Evolutionary conservation across 164 flowering plant species (phyloP).

Genomic region (Magnolia kwangsiensis): DNA sequence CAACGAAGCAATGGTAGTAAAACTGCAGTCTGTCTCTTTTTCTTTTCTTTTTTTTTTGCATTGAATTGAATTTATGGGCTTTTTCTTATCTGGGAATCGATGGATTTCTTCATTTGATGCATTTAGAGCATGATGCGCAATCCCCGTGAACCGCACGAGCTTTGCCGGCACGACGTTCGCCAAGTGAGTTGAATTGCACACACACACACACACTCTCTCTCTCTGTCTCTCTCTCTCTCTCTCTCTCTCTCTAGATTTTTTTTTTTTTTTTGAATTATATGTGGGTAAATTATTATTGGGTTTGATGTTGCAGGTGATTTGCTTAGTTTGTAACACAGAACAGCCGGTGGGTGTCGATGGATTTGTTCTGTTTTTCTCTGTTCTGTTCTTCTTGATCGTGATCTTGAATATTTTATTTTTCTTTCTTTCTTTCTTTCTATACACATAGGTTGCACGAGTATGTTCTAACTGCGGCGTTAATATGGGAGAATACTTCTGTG

Average conservation of each 20-base stretch:
- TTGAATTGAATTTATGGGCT: not conserved
- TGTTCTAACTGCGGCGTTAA: slow-evolving; percentile 91
- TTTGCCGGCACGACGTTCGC: slow-evolving; percentile 64
- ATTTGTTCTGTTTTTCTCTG: slow-evolving; percentile 3
- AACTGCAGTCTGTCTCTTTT: not conserved
- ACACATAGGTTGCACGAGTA: slow-evolving; percentile 52
- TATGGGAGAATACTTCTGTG: slow-evolving; percentile 95
- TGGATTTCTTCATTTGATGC: slow-evolving; percentile 8
- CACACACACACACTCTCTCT: not conserved
- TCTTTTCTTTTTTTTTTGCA: not conserved
- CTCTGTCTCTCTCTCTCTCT: no score
- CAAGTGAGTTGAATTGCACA: slow-evolving; percentile 44
- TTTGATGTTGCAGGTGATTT: slow-evolving; percentile 48
- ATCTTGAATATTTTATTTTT: not conserved
- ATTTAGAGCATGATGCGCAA: slow-evolving; percentile 49
- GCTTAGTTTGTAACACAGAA: slow-evolving; percentile 70
- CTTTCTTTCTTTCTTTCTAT: not conserved
- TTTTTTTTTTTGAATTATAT: not conserved
- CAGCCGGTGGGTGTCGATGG: slow-evolving; percentile 47
- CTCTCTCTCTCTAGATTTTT: no score
- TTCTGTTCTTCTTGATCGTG: not conserved
- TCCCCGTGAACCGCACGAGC: slow-evolving; percentile 63
- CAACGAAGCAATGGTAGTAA: slow-evolving; percentile 67
- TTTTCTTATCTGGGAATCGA: slow-evolving; percentile 8
- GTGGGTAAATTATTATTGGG: not conserved